Evolutionary conservation across 495 filamentous ascomycete genomes (phyloP), one percentile per base, ranked within the genome.

Genomic region (Penicillium lividum): DNA sequence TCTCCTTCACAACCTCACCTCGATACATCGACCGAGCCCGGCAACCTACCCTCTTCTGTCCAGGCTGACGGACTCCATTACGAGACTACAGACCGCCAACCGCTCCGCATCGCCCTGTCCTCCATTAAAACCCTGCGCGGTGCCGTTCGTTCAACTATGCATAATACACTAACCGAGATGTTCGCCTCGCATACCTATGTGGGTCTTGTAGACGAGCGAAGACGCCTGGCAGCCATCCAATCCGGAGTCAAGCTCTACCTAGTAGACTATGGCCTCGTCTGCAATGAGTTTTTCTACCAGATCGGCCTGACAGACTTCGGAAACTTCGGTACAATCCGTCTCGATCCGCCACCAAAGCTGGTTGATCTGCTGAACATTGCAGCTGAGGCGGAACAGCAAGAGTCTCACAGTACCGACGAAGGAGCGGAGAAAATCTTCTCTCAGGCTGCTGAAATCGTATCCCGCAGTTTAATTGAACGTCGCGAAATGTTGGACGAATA

Each of bases 251-350:
- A 93, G 68, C 82, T 99, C 47, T 97, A 87, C 71, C 86, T 98
- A 16, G 83, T 99, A 56, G 95, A 99, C 75, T 99, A 98, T 69
- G 94, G 92, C 15, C 86, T 91, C 65, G 77, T 91, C 13, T 89
- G 86, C 71, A 88, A 85, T 56, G 95, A 98, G 66, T 93, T 93
- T 74, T 97, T 99, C 76, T 98, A 99, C 75, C 95, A 99, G 73
- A 77, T 98, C 46, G 95, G 93, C 3, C 82, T 99, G 44, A 97
- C 94, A 0, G 92, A 98, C 68, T 99, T 98, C 71, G 92, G 89
- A 2, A 98, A 98, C 67, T 98, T 96, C 69, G 95, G 95, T 15
- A 66, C 78, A 51, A 96, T 98, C 63, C 82, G 80, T 8, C 90
- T 98, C 56, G 83, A 87, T 51, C 89, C 92, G 1, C 80, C 91